These are phyloP conservation scores for Phytophthora europaea DNA, from an alignment of 352 stramenopile genomes.

Conservation along the genomic window DNA sequence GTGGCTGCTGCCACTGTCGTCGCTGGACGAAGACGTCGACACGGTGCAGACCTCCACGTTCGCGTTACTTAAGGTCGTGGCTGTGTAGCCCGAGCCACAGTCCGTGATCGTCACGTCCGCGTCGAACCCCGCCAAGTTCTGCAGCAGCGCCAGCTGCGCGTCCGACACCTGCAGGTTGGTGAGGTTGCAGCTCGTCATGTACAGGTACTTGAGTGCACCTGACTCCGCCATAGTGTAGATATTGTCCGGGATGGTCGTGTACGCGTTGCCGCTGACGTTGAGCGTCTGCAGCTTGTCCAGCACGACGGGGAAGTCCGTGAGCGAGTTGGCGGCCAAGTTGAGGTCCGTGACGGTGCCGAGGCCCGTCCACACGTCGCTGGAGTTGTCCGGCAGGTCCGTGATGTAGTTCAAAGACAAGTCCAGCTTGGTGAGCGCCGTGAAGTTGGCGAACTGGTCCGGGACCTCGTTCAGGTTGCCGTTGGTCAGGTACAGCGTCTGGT, in stretches of 20 bases:
- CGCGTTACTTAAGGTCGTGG: constrained; percentile 32
- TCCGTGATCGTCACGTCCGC: constrained; percentile 59
- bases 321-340: constrained; percentile 52
- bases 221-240: constrained; percentile 55
- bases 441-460: constrained; percentile 45
- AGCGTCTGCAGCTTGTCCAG: constrained; percentile 45
- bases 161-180: constrained; percentile 59
- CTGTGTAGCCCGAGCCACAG: constrained; percentile 30
- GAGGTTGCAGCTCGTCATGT: constrained; percentile 63
- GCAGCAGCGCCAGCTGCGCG: constrained; percentile 47
- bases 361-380: constrained; percentile 38
- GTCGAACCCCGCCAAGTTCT: constrained; percentile 56
- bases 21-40: constrained; percentile 23
- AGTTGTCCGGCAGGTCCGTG: constrained; percentile 44
- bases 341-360: constrained; percentile 48
- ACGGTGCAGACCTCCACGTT: constrained; percentile 42
- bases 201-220: constrained; percentile 54
- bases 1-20: constrained; percentile 33
- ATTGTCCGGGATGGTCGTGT: constrained; percentile 53
- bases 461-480: constrained; percentile 64
- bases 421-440: constrained; percentile 41
- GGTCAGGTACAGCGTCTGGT: constrained; percentile 43
- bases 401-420: constrained; percentile 69
- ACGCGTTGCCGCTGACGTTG: constrained; percentile 59
- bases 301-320: constrained; percentile 51